phyloP scores from a whole-genome alignment of 176 grass and related monocot genomes.

The Urochloa ruziziensis region DNA sequence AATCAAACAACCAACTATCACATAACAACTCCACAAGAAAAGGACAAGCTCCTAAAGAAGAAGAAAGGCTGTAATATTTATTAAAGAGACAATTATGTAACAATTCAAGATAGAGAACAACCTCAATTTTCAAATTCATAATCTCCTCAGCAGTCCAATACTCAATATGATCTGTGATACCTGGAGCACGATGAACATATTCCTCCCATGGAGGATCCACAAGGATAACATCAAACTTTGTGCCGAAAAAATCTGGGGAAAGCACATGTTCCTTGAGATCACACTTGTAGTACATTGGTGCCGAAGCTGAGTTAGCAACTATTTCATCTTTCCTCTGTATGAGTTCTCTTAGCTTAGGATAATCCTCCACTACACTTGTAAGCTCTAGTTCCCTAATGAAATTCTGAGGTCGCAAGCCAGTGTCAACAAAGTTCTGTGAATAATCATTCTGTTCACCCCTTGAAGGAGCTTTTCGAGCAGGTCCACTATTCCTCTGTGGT shows the following conservation, averaged over 20 bases:
- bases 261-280: conserved; percentile 78
- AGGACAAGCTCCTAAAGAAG: not conserved
- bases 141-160: conserved; percentile 88
- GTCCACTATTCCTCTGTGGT: conserved; percentile 65
- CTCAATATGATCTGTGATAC: conserved; percentile 89
- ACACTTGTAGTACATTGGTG: conserved; percentile 88
- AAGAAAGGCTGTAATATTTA: not conserved
- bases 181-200: conserved; percentile 84
- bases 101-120: conserved; percentile 35
- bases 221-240: conserved; percentile 98
- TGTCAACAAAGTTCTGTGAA: conserved; percentile 97
- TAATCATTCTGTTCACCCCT: conserved; percentile 99
- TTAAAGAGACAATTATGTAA: not conserved
- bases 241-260: conserved; percentile 88
- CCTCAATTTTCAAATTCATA: conserved; percentile 96
- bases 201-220: conserved; percentile 99
- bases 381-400: conserved; percentile 95
- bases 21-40: conserved; percentile 16
- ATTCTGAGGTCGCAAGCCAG: conserved; percentile 92
- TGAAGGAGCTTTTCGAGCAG: conserved; percentile 89
- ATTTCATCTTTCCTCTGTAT: conserved; percentile 98
- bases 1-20: conserved; percentile 11
- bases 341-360: conserved; percentile 95
- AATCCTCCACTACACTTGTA: conserved; percentile 93
- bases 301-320: conserved; percentile 67